Evolutionary conservation across 2,329 filamentous ascomycete genomes (phyloP), one percentile per base, ranked within the genome.

Genomic region (Neofusicoccum umdonicola): DNA sequence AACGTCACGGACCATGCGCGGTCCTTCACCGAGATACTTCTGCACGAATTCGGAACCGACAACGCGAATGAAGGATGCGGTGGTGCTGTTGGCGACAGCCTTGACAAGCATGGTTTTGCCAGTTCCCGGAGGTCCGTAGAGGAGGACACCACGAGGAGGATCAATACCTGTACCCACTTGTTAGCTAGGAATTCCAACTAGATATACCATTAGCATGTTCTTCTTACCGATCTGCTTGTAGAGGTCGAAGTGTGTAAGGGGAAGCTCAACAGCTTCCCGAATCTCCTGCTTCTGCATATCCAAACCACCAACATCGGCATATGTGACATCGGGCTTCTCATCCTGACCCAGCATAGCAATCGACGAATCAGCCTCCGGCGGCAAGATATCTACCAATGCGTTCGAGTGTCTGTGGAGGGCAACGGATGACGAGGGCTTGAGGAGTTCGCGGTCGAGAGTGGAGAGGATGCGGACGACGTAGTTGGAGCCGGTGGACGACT

Each of bases 271-370:
- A 11, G 95, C 95, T 81, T 99, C 95, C 69, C 95, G 87, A 69
- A 99, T 99, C 80, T 99, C 95, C 82, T 99, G 95, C 84, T 99
- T 99, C 82, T 99, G 95, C 95, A 99, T 99, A 74, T 99, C 95
- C 69, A 98, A 82, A 56, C 95, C 95, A 83, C 95, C 95, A 67
- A 99, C 95, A 78, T 99, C 95, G 67, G 93, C 94, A 74, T 99
- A 99, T 48, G 93, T 96, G 66, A 99, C 92, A 78, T 99, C 95
- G 39, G 95, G 95, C 85, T 98, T 99, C 86, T 99, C 95, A 74
- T 97, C 91, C 65, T 90, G 86, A 67, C 94, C 94, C 62, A 99
- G 87, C 95, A 99, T 99, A 69, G 95, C 95, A 77, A 99, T 99
- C 44, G 93, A 97, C 42, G 93, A 97, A 81, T 99, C 95, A 67